These are phyloP conservation scores for Monosporascus sp. DNA, from an alignment of 2,329 filamentous ascomycete species.

Conservation along the genomic window DNA sequence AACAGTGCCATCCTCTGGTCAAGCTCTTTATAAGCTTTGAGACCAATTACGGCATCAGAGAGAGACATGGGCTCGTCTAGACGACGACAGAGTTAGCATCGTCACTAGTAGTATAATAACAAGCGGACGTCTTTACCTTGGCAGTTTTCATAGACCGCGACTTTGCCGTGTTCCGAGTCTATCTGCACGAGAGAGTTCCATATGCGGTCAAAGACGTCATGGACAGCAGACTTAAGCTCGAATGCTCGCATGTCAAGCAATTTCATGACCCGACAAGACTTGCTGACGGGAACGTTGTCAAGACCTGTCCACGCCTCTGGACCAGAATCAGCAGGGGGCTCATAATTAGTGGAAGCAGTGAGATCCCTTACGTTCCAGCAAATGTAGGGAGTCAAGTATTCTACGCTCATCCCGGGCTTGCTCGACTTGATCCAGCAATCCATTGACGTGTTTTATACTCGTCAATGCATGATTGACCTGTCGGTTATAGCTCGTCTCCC, in stretches of 20 bases:
- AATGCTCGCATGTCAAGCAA: constrained; percentile 61
- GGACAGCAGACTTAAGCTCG: constrained; percentile 61
- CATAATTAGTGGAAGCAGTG: not conserved
- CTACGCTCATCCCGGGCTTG: constrained; percentile 46
- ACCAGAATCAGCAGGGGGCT: constrained; percentile 14
- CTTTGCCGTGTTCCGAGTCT: constrained; percentile 47
- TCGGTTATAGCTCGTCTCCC: constrained; percentile 54
- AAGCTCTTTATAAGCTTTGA: constrained; percentile 56
- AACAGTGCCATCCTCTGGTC: constrained; percentile 55
- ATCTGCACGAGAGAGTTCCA: constrained; percentile 67
- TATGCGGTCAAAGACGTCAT: constrained; percentile 60
- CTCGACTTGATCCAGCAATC: constrained; percentile 59
- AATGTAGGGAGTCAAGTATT: constrained; percentile 50
- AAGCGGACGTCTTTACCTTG: constrained; percentile 35
- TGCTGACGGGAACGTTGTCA: constrained; percentile 54
- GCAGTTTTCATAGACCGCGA: constrained; percentile 51
- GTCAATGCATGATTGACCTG: constrained; percentile 48
- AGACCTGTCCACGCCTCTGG: constrained; percentile 54
- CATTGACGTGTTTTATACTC: constrained; percentile 52
- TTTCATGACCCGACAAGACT: constrained; percentile 56
- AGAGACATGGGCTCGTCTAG: constrained; percentile 48
- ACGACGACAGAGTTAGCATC: constrained; percentile 13
- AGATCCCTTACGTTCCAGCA: constrained; percentile 47
- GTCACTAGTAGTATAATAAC: too few species aligned
- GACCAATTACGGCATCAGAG: constrained; percentile 47